Base-by-base conservation (phyloP, 768 basidiomycete genomes). In the Leucogyrophana mollusca region DNA sequence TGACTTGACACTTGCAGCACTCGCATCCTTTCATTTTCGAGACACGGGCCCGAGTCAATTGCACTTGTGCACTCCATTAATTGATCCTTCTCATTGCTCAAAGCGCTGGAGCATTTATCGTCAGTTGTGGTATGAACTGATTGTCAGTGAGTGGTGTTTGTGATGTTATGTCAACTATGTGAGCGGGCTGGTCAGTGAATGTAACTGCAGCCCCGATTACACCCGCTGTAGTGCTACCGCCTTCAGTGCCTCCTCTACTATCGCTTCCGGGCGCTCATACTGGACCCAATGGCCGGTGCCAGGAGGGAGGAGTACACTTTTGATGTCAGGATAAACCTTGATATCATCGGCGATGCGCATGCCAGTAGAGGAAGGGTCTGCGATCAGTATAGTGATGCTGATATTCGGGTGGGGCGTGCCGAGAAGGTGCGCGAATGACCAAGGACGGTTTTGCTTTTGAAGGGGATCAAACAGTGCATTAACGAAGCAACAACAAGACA, bases 211-310 rank as follows among this genome's bases (percentile, higher is more conserved):
- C n/a, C n/a, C n/a, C n/a, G n/a, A n/a, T n/a, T n/a, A n/a, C n/a
- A n/a, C n/a, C n/a, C n/a, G n/a, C n/a, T n/a, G n/a, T n/a, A n/a
- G n/a, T n/a, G n/a, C n/a, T n/a, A n/a, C n/a, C n/a, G n/a, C n/a
- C n/a, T n/a, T n/a, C n/a, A n/a, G n/a, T n/a, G n/a, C n/a, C 27
- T 30, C 27, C 27, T 25, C 43, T 22, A 57, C 46, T 9, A 51
- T 48, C 34, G 24, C 43, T 0, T 39, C 30, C 0, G 49, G 48
- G 22, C 50, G 9, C 3, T 54, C 52, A 39, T 51, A 40, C 24
- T 56, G 54, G 33, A 59, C 44, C 47, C 49, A 56, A 35, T 56
- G 57, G 30, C 48, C 11, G 24, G 47, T 47, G 17, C 45, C 53
- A 4, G 10, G n/a, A n/a, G 38, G 30, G 2, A 56, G 42, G 22